Evolutionary conservation across 495 filamentous ascomycete genomes (phyloP).

Genomic region (Xylaria longipes): DNA sequence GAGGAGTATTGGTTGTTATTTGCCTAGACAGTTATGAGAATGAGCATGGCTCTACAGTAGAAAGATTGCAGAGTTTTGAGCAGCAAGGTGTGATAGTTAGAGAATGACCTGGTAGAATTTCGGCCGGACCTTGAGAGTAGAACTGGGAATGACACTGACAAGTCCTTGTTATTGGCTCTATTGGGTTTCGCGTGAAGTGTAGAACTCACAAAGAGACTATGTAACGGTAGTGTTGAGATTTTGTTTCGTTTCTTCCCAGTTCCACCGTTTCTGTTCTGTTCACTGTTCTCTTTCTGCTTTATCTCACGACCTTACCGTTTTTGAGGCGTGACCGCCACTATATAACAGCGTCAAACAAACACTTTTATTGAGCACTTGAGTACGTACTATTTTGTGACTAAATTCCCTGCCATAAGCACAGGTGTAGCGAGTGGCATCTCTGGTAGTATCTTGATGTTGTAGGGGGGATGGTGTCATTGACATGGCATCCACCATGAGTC

Average conservation of each 20-base stretch:
- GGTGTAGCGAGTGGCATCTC: not conserved
- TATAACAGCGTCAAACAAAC: not conserved
- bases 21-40: slow-evolving; percentile 9
- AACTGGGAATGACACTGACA: not conserved
- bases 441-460: not conserved
- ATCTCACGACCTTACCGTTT: not conserved
- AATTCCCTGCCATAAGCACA: not conserved
- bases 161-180: not conserved
- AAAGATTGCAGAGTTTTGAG: slow-evolving; percentile 4
- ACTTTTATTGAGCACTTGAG: not conserved
- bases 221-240: not conserved
- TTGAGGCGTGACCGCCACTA: not conserved
- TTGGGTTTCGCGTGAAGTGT: not conserved
- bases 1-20: slow-evolving; percentile 16
- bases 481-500: not conserved
- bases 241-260: not conserved
- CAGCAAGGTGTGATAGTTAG: not conserved
- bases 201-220: not conserved
- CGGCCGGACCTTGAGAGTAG: not conserved
- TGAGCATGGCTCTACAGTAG: not conserved
- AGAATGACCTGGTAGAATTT: not conserved
- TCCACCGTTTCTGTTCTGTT: not conserved
- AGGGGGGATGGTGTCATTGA: not conserved
- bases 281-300: not conserved
- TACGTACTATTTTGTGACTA: not conserved